These are phyloP conservation scores for Aspergillus costaricaensis DNA, from an alignment of 2,329 filamentous ascomycete genomes.

Conservation along the genomic window DNA sequence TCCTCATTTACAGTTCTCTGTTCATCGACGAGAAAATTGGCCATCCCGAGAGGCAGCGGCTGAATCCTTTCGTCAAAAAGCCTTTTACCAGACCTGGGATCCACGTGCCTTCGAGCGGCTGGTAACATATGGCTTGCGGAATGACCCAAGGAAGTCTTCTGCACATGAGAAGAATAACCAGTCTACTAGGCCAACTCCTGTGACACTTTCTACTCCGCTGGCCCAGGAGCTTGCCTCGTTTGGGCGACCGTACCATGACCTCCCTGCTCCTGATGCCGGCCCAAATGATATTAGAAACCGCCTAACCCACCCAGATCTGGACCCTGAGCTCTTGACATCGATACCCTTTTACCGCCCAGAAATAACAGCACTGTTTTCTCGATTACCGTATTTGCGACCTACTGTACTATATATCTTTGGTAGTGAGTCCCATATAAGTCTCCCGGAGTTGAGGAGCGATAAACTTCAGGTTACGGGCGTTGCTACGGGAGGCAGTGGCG, in stretches of 20 bases:
- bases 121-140: neutral
- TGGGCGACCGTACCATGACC: neutral
- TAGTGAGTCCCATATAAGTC: constrained; percentile 26
- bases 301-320: neutral
- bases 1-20: no score
- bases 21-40: neutral
- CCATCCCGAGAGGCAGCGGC: neutral
- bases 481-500: constrained; percentile 35
- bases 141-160: neutral
- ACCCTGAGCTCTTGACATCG: neutral
- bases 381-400: constrained; percentile 33
- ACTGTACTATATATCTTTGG: constrained; percentile 34
- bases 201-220: no score
- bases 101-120: neutral
- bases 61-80: neutral
- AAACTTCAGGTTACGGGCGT: constrained; percentile 33
- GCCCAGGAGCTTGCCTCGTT: no score
- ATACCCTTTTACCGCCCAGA: neutral
- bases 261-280: neutral
- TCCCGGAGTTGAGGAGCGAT: constrained; percentile 24
- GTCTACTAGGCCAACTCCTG: no score
- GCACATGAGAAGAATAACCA: no score
- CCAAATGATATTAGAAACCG: neutral
- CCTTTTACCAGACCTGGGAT: neutral
- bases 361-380: constrained; percentile 21